Evolutionary conservation across 2,329 filamentous ascomycete species (phyloP).

Genomic region (Penicillium palitans): DNA sequence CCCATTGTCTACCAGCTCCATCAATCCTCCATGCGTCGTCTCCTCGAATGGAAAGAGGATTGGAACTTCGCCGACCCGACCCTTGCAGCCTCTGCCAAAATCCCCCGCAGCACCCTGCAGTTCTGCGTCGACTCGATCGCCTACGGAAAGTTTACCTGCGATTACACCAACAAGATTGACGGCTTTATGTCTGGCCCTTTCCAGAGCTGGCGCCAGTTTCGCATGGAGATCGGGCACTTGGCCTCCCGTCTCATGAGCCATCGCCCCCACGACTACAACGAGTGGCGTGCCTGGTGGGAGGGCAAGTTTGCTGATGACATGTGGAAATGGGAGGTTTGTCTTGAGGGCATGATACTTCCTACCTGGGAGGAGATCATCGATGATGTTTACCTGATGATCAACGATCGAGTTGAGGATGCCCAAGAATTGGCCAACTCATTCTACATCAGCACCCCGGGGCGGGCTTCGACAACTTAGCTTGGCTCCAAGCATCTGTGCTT

Average conservation of each 20-base stretch:
- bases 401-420: slow-evolving; percentile 30
- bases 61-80: slow-evolving; percentile 15
- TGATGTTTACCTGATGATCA: slow-evolving; percentile 27
- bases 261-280: slow-evolving; percentile 15
- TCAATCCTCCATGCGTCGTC: slow-evolving; percentile 25
- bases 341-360: slow-evolving; percentile 26
- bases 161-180: slow-evolving; percentile 10
- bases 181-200: slow-evolving; percentile 13
- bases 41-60: slow-evolving; percentile 27
- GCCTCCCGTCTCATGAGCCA: slow-evolving; percentile 17
- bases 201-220: slow-evolving; percentile 17
- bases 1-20: slow-evolving; percentile 15
- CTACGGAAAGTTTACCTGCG: slow-evolving; percentile 19
- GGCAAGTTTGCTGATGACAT: slow-evolving; percentile 26
- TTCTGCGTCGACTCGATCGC: slow-evolving; percentile 25
- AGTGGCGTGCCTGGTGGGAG: slow-evolving; percentile 30
- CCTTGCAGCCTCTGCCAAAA: slow-evolving; percentile 26
- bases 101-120: slow-evolving; percentile 25
- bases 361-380: slow-evolving; percentile 29
- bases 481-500: not conserved
- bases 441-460: not conserved
- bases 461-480: not conserved
- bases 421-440: slow-evolving; percentile 14
- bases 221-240: slow-evolving; percentile 11
- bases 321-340: slow-evolving; percentile 29